Evolutionary conservation across 139 green algal genomes (phyloP).

Genomic region (Pleodorina starrii): DNA sequence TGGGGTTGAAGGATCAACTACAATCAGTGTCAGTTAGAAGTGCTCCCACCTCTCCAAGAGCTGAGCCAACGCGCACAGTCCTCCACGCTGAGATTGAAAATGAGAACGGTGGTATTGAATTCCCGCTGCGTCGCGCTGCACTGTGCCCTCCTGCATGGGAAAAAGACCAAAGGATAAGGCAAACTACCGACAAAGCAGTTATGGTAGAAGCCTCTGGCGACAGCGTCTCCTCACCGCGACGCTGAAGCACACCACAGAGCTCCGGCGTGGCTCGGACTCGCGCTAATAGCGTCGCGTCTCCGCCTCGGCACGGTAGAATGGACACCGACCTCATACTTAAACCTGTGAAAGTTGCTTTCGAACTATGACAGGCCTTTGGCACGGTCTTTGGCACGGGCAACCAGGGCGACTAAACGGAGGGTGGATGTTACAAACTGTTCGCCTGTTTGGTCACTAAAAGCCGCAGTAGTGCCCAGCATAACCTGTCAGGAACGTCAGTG

Average conservation of each 20-base stretch:
- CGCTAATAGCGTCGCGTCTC: background rate
- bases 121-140: background rate
- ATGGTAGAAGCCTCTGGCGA: no score
- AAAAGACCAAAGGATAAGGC: background rate
- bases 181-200: no score
- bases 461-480: no score
- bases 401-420: background rate
- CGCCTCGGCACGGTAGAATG: background rate
- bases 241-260: background rate
- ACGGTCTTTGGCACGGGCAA: no score
- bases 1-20: no score
- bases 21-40: background rate
- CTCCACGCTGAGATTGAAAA: background rate
- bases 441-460: no score
- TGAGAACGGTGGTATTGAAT: background rate
- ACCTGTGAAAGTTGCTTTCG: background rate
- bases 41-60: background rate
- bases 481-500: no score
- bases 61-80: background rate
- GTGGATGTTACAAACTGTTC: background rate
- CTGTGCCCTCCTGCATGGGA: background rate
- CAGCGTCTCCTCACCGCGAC: background rate
- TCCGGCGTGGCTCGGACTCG: background rate
- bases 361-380: background rate
- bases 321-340: background rate